phyloP scores from a whole-genome alignment of 495 filamentous ascomycete genomes.

The Podospora pseudopauciseta region DNA sequence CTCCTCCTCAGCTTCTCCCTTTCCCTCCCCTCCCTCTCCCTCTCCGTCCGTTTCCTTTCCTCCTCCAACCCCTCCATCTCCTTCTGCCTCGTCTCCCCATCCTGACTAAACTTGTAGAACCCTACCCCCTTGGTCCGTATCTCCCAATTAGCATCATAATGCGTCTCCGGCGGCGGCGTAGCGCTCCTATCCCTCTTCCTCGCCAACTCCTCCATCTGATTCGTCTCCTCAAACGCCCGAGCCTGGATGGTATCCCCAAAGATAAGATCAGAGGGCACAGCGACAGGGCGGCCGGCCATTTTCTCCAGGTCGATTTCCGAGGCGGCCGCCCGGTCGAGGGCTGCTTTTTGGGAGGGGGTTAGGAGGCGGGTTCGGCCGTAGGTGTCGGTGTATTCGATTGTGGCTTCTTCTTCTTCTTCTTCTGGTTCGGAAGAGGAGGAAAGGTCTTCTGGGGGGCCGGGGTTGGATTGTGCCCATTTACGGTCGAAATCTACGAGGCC shows the following conservation, averaged over 20 bases:
- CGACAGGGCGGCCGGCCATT: slow-evolving; percentile 52
- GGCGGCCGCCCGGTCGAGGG: slow-evolving; percentile 46
- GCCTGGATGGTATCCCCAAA: slow-evolving; percentile 78
- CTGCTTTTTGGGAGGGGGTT: slow-evolving; percentile 59
- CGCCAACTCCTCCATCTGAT: slow-evolving; percentile 68
- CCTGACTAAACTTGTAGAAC: slow-evolving; percentile 79
- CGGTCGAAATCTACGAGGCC: slow-evolving; percentile 85
- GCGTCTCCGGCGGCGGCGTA: slow-evolving; percentile 72
- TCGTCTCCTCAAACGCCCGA: slow-evolving; percentile 72
- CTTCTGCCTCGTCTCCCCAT: slow-evolving; percentile 57
- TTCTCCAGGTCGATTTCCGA: slow-evolving; percentile 46
- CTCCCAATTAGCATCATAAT: slow-evolving; percentile 82
- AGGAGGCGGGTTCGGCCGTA: slow-evolving; percentile 74
- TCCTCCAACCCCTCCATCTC: slow-evolving; percentile 74
- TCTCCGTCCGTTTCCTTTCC: slow-evolving; percentile 67
- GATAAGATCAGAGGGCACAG: slow-evolving; percentile 67
- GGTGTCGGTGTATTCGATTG: slow-evolving; percentile 78
- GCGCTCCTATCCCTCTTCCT: slow-evolving; percentile 65
- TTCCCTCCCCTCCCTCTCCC: slow-evolving; percentile 52
- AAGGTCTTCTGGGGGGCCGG: slow-evolving; percentile 17
- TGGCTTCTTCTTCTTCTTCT: slow-evolving; percentile 35
- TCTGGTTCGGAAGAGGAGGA: slow-evolving; percentile 40
- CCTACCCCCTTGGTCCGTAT: slow-evolving; percentile 83
- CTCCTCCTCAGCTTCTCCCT: slow-evolving; percentile 41
- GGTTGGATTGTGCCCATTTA: slow-evolving; percentile 76